These are phyloP conservation scores for Neckera pumila DNA, from an alignment of 225 moss, liverwort and hornwort genomes.

Conservation along the genomic window DNA sequence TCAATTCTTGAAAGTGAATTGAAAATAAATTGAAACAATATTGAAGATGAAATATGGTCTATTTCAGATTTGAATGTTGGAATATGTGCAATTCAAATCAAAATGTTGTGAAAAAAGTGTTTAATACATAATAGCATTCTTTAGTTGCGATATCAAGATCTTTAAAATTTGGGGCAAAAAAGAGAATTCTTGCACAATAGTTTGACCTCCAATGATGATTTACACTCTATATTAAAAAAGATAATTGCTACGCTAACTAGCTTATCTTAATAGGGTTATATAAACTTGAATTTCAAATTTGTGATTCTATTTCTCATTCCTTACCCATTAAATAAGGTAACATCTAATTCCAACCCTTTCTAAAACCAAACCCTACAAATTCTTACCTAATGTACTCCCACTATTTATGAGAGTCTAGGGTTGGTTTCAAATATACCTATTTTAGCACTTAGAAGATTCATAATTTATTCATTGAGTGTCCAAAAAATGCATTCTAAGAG, in stretches of 20 bases:
- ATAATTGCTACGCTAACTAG: accelerated
- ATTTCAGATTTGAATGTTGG: not conserved
- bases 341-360: not conserved
- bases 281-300: not conserved
- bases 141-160: not conserved
- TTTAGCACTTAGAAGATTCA: not conserved
- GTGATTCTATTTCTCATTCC: accelerated
- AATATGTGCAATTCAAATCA: not conserved
- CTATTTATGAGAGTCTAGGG: accelerated
- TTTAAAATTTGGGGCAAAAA: not conserved
- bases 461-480: not conserved
- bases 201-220: not conserved
- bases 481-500: not conserved
- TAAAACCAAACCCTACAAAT: not conserved
- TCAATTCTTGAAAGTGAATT: not conserved
- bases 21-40: not conserved
- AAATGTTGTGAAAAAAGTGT: not conserved
- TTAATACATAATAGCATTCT: not conserved
- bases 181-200: accelerated
- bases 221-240: accelerated
- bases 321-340: not conserved
- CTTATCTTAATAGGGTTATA: accelerated
- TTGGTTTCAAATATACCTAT: accelerated
- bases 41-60: not conserved
- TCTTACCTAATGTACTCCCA: not conserved